phyloP scores from a whole-genome alignment of 2,329 filamentous ascomycete genomes.

The Bipolaris oryzae region DNA sequence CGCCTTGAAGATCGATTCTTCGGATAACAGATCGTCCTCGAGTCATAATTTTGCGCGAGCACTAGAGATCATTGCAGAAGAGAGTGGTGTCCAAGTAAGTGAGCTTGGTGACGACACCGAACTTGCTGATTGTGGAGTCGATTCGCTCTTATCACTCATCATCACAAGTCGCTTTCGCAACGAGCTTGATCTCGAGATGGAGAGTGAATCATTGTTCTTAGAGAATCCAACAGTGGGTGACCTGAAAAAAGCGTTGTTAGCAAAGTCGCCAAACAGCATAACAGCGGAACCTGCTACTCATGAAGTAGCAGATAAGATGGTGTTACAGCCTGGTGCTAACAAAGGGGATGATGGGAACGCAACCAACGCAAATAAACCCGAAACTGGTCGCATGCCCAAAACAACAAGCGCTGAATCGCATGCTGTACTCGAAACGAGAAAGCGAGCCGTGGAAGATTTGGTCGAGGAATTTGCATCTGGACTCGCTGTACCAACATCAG shows the following conservation, averaged over 20 bases:
- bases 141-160: slow-evolving; percentile 40
- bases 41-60: slow-evolving; percentile 18
- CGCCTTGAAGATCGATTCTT: not conserved
- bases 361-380: not conserved
- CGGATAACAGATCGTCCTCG: not conserved
- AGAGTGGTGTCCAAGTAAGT: slow-evolving; percentile 20
- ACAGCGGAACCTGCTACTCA: not conserved
- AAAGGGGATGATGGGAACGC: not conserved
- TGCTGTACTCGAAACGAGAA: not conserved
- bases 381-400: not conserved
- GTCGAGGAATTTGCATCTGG: not conserved
- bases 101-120: slow-evolving; percentile 24
- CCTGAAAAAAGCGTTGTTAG: slow-evolving; percentile 61
- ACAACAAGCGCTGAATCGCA: not conserved
- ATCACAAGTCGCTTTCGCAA: slow-evolving; percentile 22
- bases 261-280: not conserved
- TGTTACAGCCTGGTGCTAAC: not conserved
- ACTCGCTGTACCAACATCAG: not conserved
- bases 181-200: slow-evolving; percentile 23
- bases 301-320: not conserved
- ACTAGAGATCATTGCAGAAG: slow-evolving; percentile 16
- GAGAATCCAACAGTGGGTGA: slow-evolving; percentile 64
- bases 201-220: not conserved
- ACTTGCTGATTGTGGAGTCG: slow-evolving; percentile 43
- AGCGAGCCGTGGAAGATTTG: not conserved